phyloP scores from a whole-genome alignment of 1,284 basidiomycete genomes.

The Bjerkandera adusta region DNA sequence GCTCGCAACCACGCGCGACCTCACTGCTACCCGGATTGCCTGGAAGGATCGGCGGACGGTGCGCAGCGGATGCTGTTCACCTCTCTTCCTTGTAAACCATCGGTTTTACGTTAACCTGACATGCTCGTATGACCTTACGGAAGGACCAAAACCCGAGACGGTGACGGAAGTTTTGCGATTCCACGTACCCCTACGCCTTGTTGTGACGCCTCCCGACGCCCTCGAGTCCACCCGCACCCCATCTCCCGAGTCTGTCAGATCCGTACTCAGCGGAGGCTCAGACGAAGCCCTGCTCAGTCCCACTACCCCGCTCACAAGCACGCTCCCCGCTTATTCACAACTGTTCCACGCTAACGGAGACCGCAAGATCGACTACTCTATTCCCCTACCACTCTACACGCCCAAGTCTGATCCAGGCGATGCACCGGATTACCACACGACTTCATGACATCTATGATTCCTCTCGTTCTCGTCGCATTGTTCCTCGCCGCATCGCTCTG shows the following conservation, averaged over 20 bases:
- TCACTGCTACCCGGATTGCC: slow-evolving; percentile 26
- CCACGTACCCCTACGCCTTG: slow-evolving; percentile 56
- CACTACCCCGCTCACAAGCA: slow-evolving; percentile 33
- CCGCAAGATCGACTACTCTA: slow-evolving; percentile 60
- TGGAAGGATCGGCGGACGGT: slow-evolving; percentile 46
- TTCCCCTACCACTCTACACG: slow-evolving; percentile 65
- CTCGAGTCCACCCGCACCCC: slow-evolving; percentile 6
- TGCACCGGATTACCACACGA: background rate
- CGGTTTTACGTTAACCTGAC: slow-evolving; percentile 48
- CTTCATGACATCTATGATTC: too few relatives aligned
- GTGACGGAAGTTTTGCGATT: slow-evolving; percentile 38
- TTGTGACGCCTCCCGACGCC: slow-evolving; percentile 27
- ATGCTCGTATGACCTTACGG: slow-evolving; percentile 52
- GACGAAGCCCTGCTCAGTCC: slow-evolving; percentile 6
- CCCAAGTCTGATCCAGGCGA: slow-evolving; percentile 19
- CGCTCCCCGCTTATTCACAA: slow-evolving; percentile 73
- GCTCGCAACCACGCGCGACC: slow-evolving; percentile 33
- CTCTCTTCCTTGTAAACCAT: slow-evolving; percentile 60
- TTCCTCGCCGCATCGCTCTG: background rate
- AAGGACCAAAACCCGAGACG: slow-evolving; percentile 28
- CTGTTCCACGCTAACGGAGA: slow-evolving; percentile 73
- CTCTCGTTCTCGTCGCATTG: background rate
- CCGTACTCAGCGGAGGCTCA: slow-evolving; percentile 3
- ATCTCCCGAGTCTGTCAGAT: slow-evolving; percentile 9
- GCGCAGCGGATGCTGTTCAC: slow-evolving; percentile 45